A percentile compares a stretch with the other conserved stretches of the same genome.
phyloP scores from a whole-genome alignment of 352 stramenopile genomes.

The Pythium biforme region DNA sequence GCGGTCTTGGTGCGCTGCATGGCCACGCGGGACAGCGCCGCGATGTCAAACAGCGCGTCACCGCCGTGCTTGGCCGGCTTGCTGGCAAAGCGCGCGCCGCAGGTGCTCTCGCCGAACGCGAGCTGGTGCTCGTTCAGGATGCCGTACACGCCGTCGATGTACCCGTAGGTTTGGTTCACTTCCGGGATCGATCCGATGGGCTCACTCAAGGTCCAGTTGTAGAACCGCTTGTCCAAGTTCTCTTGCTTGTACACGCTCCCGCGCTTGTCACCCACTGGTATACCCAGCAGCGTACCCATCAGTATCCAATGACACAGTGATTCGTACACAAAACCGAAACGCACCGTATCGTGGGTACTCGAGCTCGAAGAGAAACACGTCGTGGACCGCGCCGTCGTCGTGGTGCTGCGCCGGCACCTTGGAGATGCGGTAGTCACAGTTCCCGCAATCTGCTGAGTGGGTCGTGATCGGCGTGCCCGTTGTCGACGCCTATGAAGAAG shows the following conservation, averaged over 20 bases:
- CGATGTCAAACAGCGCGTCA: slow-evolving; percentile 84
- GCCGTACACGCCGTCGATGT: slow-evolving; percentile 72
- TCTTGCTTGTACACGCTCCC: slow-evolving; percentile 52
- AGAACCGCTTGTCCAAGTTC: slow-evolving; percentile 67
- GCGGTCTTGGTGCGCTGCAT: slow-evolving; percentile 84
- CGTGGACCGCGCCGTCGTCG: slow-evolving; percentile 38
- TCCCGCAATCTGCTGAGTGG: slow-evolving; percentile 77
- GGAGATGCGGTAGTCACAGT: slow-evolving; percentile 53
- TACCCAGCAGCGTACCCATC: background rate
- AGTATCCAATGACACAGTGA: background rate
- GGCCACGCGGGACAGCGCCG: slow-evolving; percentile 82
- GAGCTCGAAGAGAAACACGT: slow-evolving; percentile 36
- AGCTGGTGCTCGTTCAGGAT: slow-evolving; percentile 84
- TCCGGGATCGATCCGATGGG: slow-evolving; percentile 73
- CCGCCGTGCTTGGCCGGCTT: slow-evolving; percentile 59
- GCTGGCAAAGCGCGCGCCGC: slow-evolving; percentile 53
- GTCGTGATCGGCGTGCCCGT: slow-evolving; percentile 72
- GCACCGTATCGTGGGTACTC: slow-evolving; percentile 76
- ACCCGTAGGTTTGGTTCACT: slow-evolving; percentile 56
- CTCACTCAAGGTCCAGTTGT: slow-evolving; percentile 45
- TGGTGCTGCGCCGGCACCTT: slow-evolving; percentile 64
- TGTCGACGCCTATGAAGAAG: slow-evolving; percentile 56
- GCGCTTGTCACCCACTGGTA: slow-evolving; percentile 48
- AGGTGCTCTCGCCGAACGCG: slow-evolving; percentile 78
- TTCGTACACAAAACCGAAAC: no score